A percentile compares a stretch with the other conserved stretches of the same genome.
These are phyloP conservation scores for Pseudognaphalium luteoalbum DNA, from an alignment of 129 eudicot genomes.

Conservation along the genomic window DNA sequence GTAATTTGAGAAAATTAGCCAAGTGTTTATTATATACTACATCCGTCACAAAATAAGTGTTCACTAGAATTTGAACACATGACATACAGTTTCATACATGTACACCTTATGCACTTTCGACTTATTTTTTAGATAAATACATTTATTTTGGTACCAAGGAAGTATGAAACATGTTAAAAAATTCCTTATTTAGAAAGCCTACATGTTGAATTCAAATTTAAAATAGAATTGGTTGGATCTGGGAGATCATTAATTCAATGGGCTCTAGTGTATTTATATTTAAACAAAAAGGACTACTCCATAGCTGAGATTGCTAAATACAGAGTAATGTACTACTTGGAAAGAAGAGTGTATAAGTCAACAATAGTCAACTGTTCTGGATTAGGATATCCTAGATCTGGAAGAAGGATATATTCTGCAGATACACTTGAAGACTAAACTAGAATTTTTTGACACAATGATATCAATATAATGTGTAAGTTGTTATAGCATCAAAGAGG, in stretches of 20 bases:
- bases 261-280: conserved; percentile 23
- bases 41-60: no score
- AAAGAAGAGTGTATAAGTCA: not conserved
- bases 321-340: not conserved
- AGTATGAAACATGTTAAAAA: not conserved
- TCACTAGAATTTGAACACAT: no score
- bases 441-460: not conserved
- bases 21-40: not conserved
- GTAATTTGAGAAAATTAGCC: not conserved
- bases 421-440: conserved; percentile 4
- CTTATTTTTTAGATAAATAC: no score
- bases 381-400: not conserved
- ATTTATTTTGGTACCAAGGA: not conserved
- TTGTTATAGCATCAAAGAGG: conserved; percentile 9
- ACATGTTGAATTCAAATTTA: conserved; percentile 17
- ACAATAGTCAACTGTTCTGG: not conserved
- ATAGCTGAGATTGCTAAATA: not conserved
- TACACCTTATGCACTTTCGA: no score
- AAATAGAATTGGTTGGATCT: conserved; percentile 5
- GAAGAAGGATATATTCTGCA: not conserved
- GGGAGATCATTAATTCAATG: not conserved
- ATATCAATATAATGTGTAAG: conserved; percentile 5
- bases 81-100: no score
- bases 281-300: not conserved
- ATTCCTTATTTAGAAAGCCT: not conserved